Base-by-base conservation (phyloP, 441 rosid genomes). In the Gossypium gossypioides region DNA sequence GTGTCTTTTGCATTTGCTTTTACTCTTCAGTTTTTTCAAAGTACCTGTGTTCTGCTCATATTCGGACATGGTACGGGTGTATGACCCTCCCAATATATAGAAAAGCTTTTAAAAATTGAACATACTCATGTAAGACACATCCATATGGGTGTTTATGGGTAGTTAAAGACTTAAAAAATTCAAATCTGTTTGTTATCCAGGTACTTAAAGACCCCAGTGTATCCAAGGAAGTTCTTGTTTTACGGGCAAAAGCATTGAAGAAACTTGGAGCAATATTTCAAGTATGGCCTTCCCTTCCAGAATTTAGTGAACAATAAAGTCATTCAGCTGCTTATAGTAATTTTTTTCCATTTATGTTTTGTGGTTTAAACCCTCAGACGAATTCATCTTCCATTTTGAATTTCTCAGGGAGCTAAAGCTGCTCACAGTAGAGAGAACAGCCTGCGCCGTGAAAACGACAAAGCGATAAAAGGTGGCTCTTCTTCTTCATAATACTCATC, bases 381-480 rank as follows among this genome's bases (percentile, higher is more conserved):
- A 46, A 50, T 54, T 54, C 58, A 19, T 54, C 24, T 42, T 42
- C 32, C 69, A 65, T 12, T 65, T 44, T 18, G 3, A 22, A 12
- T 66, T 74, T 76, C 60, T 58, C 87, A 94, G 97, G 97, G 96
- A 77, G 87, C 88, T 60, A 89, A 95, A 80, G 73, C 85, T 75
- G 86, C 87, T 1, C 89, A 94, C 81, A 83, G 78, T 15, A 84
- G 99, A 82, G 96, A 84, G 72, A 89, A 85, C 85, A 92, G 99
- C 77, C 84, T 94, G 76, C 90, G 99, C 61, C 91, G 58, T n/a
- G 97, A 92, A 80, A 78, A 37, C 5, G 70, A 80, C 62, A 13
- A 24, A 58, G 34, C 67, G 2, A 27, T 75, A 24, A 80, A 74
- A 40, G 57, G 74, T 7, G 82, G 80, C 3, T 54, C 58, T 71